Conservation (phyloP, 225 moss, liverwort and hornwort genomes). For the Pseudoscleropodium purum region DNA sequence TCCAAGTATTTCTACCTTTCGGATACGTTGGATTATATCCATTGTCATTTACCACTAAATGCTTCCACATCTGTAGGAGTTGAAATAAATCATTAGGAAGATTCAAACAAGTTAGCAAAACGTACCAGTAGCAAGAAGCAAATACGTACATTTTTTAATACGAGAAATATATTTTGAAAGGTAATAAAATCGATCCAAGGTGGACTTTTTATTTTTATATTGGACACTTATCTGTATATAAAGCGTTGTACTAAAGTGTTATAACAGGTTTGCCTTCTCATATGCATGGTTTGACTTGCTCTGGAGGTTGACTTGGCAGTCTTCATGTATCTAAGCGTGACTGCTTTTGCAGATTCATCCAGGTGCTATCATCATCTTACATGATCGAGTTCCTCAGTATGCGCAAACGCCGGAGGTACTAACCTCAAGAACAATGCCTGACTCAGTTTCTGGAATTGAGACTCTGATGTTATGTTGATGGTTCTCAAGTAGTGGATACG, state of each 20-base stretch:
- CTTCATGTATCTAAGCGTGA: not conserved
- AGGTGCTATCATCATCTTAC: slow-evolving; percentile 51
- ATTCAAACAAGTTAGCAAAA: not conserved
- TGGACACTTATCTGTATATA: not conserved
- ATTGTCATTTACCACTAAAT: not conserved
- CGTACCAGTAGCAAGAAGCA: not conserved
- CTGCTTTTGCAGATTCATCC: slow-evolving; percentile 40
- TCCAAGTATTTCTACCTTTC: not conserved
- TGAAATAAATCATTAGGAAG: not conserved
- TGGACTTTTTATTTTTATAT: not conserved
- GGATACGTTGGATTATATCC: not conserved
- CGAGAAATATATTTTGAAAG: not conserved
- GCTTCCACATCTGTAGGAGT: not conserved
- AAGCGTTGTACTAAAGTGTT: not conserved
- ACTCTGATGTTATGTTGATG: not conserved
- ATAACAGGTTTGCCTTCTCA: not conserved
- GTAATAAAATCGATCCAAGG: not conserved
- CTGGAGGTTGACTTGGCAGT: not conserved
- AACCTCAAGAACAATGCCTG: not conserved
- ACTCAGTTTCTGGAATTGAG: not conserved
- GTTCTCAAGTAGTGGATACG: not conserved
- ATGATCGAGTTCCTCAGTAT: slow-evolving; percentile 37
- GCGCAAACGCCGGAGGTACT: slow-evolving; percentile 49
- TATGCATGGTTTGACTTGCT: not conserved
- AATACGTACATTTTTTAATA: not conserved